Base-by-base conservation (phyloP, 305 asterid species). In the Striga hermonthica region DNA sequence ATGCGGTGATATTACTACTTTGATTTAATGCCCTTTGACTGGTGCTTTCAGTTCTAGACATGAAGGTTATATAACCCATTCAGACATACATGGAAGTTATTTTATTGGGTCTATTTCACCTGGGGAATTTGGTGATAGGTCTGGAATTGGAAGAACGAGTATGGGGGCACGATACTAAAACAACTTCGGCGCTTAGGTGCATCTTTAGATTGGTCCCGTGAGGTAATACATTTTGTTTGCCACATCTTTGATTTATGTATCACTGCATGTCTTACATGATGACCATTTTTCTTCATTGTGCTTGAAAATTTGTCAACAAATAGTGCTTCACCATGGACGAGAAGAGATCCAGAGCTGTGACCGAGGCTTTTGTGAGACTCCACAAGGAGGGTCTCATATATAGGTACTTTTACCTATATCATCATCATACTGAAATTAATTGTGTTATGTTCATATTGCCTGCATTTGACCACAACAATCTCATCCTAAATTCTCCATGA, bases 251-350 rank as follows among this genome's bases (percentile, higher is more conserved):
- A 65, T 69, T 47, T 58, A 36, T 54, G 54, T 36, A 47, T 2
- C 31, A 22, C 55, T 62, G 13, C 16, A 57, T 57, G 15, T 41
- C 50, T 55, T 54, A 43, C 64, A 15, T 39, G 10, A 50, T 65
- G 22, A 60, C 54, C 31, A 36, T 22, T 57, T 63, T 49, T 71
- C 54, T 67, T 57, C 58, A 48, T 31, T 60, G 47, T 45, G 45
- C 50, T 44, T 61, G 36, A 44, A 65, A 53, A 60, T 0, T 56
- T 44, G 10, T 34, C 45, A 56, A 54, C 36, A 15, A 58, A 62
- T 53, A 91, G 98, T 85, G 94, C 74, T 90, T 83, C 76, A 91
- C 98, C 65, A 88, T 91, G 98, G 96, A 92, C 65, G 97, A 90
- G 74, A 84, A 86, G 71, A 80, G 96, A 76, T 86, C 95, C 7